Evolutionary conservation across 1,284 basidiomycete species (phyloP).

Genomic region (Microbotryum scabiosae): DNA sequence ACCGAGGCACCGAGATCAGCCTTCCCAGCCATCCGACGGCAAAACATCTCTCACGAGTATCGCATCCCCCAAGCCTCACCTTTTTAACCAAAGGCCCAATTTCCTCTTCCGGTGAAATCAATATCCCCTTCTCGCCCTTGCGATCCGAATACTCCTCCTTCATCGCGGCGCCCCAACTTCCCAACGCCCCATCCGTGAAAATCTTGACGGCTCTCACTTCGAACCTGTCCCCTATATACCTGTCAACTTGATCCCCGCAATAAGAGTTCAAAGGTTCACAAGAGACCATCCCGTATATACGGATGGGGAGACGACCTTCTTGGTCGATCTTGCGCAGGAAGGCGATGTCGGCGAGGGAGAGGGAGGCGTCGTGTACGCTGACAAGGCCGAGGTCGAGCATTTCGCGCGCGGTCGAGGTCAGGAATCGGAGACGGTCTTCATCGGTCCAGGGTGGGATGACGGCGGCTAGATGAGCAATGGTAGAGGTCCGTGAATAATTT

Average conservation of each 20-base stretch:
- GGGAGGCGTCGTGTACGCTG: constrained; percentile 70
- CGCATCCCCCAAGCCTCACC: constrained; percentile 15
- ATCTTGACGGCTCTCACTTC: constrained; percentile 55
- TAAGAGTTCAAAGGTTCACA: constrained; percentile 51
- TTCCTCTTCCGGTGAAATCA: constrained; percentile 52
- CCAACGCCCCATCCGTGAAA: constrained; percentile 75
- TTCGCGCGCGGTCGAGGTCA: constrained; percentile 56
- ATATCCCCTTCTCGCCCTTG: constrained; percentile 55
- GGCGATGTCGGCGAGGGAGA: constrained; percentile 49
- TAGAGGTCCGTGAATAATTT: no score
- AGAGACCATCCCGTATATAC: constrained; percentile 34
- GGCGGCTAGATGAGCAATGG: constrained; percentile 32
- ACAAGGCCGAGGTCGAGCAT: constrained; percentile 68
- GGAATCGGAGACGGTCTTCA: constrained; percentile 52
- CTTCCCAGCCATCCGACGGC: not conserved
- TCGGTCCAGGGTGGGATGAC: constrained; percentile 56
- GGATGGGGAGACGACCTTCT: constrained; percentile 16
- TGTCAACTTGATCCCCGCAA: constrained; percentile 57
- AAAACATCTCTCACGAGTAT: no score
- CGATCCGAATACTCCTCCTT: constrained; percentile 70
- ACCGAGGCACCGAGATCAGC: not conserved
- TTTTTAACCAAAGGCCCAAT: constrained; percentile 51
- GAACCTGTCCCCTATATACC: constrained; percentile 37
- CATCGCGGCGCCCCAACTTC: constrained; percentile 83
- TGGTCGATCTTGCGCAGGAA: constrained; percentile 50